Base-by-base conservation (phyloP, 2,329 filamentous ascomycete genomes). In the Beauveria varroae region DNA sequence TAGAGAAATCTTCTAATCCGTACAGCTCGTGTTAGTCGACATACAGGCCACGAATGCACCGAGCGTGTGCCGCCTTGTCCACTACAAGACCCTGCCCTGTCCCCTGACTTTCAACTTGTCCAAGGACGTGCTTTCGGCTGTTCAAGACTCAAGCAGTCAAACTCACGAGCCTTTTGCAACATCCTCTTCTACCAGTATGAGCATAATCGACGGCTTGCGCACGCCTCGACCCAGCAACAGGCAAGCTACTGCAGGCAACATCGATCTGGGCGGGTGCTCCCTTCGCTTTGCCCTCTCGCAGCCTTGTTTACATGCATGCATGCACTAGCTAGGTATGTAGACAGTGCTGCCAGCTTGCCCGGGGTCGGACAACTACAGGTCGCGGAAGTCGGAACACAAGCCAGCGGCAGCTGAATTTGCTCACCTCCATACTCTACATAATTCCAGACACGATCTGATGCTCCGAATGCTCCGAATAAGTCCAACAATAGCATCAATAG, bases 161-260 rank as follows among this genome's bases (percentile, higher is more conserved):
- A 14, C 37, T 34, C 43, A 10, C 18, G 26, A 44, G 26, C 57
- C 5, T 26, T 50, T 22, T 40, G 44, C 43, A 34, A 22, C 52
- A 59, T 44, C 26, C 14, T n/a, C 47, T 41, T 26, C 49, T 24
- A 30, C 18, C 24, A n/a, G 40, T 14, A 30, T 30, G 26, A n/a
- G 49, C 52, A 59, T 52, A 60, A 26, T 37, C 34, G 26, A 60
- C 46, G 49, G 37, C 47, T n/a, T 40, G 37, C 46, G 22, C n/a
- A 37, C 56, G 56, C 56, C 57, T 41, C 46, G 37, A 46, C 57
- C 41, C 46, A n/a, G 28, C 57, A 40, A 47, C 49, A 53, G 12
- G 28, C 57, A 53, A 47, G 50, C 57, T 53, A 60, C 57, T 60
- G 57, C 57, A 60, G 49, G 50, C 57, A 41, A 43, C 57, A 30